Evolutionary conservation across 257 asterid species (phyloP).

Genomic region (Paraleonurus japonicus): DNA sequence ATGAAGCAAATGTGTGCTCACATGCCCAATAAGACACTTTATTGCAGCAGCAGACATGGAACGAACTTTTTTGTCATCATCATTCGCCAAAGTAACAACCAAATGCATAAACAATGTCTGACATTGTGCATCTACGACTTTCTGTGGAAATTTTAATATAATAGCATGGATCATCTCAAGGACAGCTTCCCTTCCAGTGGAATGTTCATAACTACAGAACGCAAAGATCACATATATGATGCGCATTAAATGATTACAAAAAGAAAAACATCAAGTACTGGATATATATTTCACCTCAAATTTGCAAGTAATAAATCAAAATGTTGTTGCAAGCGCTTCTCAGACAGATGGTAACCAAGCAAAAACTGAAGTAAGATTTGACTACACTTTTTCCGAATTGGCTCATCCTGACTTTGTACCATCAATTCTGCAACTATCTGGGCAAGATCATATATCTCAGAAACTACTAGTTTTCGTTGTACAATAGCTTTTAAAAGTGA

Average conservation of each 20-base stretch:
- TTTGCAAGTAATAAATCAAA: slow-evolving; percentile 66
- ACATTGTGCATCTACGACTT: slow-evolving; percentile 54
- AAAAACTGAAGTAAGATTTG: slow-evolving; percentile 80
- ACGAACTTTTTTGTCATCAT: slow-evolving; percentile 72
- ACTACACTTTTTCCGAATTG: slow-evolving; percentile 79
- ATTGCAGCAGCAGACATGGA: slow-evolving; percentile 78
- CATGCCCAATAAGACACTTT: slow-evolving; percentile 69
- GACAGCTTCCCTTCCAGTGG: slow-evolving; percentile 87
- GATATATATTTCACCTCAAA: slow-evolving; percentile 50
- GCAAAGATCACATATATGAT: slow-evolving; percentile 18
- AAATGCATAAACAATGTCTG: slow-evolving; percentile 66
- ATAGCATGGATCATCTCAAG: slow-evolving; percentile 92
- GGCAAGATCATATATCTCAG: slow-evolving; percentile 77
- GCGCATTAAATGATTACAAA: not conserved
- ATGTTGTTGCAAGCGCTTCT: slow-evolving; percentile 75
- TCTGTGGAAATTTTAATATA: slow-evolving; percentile 65
- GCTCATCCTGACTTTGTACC: slow-evolving; percentile 83
- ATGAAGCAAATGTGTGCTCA: slow-evolving; percentile 45
- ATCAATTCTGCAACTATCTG: slow-evolving; percentile 70
- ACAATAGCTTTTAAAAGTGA: slow-evolving; percentile 81
- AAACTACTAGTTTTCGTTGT: slow-evolving; percentile 66
- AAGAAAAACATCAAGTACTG: slow-evolving; percentile 1
- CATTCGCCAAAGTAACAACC: slow-evolving; percentile 79
- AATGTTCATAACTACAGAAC: slow-evolving; percentile 69
- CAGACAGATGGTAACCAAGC: slow-evolving; percentile 67